phyloP scores from a whole-genome alignment of 2,329 filamentous ascomycete species.

The Trichoderma atroviride region DNA sequence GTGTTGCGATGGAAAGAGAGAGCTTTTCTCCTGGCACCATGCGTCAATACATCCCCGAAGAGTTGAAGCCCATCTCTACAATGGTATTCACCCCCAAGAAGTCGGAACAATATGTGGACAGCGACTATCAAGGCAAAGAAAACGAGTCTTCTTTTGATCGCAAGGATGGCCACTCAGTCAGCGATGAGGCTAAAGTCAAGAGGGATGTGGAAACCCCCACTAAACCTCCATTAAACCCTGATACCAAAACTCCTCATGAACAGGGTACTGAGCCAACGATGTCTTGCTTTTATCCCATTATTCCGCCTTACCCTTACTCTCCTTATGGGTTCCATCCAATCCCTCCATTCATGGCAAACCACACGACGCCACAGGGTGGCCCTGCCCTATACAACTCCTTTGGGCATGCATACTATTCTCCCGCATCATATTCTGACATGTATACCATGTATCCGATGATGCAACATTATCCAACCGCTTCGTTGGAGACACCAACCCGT shows the following conservation, averaged over 20 bases:
- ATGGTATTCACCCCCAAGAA: background rate
- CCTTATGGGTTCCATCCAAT: conserved; percentile 22
- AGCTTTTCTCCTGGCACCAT: background rate
- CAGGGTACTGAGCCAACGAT: background rate
- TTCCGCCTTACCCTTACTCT: conserved; percentile 24
- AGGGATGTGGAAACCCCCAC: background rate
- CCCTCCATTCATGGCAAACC: conserved; percentile 15
- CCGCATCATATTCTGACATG: conserved; percentile 14
- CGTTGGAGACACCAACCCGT: conserved; percentile 16
- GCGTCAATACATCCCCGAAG: background rate
- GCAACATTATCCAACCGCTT: conserved; percentile 25
- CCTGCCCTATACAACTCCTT: conserved; percentile 32
- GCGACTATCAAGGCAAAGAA: background rate
- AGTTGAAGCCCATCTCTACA: background rate
- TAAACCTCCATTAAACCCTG: background rate
- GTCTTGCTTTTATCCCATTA: conserved; percentile 18
- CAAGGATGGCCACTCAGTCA: background rate
- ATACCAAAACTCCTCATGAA: background rate
- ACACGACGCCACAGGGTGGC: conserved; percentile 20
- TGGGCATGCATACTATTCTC: background rate
- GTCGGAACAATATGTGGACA: background rate
- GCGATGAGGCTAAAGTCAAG: background rate
- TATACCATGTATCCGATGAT: conserved; percentile 32
- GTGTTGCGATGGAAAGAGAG: background rate
- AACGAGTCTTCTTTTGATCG: background rate